Conservation (phyloP, 805 yeast species). For the Blastobotrys terrestris region DNA sequence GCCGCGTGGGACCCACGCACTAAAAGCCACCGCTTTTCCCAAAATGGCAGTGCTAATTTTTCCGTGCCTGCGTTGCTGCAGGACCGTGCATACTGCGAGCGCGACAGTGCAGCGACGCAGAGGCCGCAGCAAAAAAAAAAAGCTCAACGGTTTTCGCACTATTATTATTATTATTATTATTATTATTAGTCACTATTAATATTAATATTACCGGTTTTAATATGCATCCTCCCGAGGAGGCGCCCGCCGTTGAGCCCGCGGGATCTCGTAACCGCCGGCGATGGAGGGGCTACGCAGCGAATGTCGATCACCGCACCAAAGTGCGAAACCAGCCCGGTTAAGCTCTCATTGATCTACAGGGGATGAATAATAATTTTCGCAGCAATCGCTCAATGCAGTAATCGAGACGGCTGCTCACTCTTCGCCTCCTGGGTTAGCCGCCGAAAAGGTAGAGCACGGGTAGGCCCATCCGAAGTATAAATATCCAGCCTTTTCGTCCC, state of each 20-base stretch:
- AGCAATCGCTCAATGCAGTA: not conserved
- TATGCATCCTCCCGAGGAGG: too few species aligned
- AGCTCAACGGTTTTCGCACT: too few species aligned
- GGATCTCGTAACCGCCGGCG: too few species aligned
- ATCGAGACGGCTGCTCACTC: not conserved
- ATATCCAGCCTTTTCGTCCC: not conserved
- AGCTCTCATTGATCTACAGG: not conserved
- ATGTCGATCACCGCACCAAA: not conserved
- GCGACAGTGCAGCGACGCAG: too few species aligned
- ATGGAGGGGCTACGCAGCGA: too few species aligned
- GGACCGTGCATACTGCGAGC: too few species aligned
- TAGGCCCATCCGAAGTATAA: not conserved
- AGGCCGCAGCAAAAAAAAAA: too few species aligned
- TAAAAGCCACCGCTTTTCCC: not conserved
- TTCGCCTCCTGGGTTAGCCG: not conserved
- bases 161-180: too few species aligned
- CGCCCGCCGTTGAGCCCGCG: too few species aligned
- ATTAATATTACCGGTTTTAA: too few species aligned
- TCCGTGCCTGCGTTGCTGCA: not conserved
- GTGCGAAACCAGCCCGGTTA: not conserved
- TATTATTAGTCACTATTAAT: too few species aligned
- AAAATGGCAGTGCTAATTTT: not conserved
- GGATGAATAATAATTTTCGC: not conserved
- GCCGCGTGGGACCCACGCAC: not conserved
- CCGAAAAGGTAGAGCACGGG: not conserved